These are phyloP conservation scores for Periconia digitata DNA, from an alignment of 2,329 filamentous ascomycete genomes.

Conservation along the genomic window DNA sequence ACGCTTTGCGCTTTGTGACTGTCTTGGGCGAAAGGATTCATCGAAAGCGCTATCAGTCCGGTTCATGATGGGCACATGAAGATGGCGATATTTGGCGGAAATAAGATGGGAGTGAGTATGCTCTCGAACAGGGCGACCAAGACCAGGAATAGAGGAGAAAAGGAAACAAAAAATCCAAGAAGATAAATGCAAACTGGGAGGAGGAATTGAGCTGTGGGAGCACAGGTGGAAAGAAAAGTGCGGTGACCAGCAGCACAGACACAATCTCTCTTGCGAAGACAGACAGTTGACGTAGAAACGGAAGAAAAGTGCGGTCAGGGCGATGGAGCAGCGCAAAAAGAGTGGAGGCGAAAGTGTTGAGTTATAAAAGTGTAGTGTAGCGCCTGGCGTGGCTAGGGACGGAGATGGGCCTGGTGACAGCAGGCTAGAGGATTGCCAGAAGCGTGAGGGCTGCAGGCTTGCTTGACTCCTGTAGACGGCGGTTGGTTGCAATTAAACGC, in stretches of 20 bases:
- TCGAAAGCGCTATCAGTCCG: slow-evolving; percentile 39
- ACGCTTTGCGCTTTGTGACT: slow-evolving; percentile 12
- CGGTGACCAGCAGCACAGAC: slow-evolving; percentile 12
- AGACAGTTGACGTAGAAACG: slow-evolving; percentile 6
- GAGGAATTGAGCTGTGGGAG: not conserved
- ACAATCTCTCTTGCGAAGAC: slow-evolving; percentile 1
- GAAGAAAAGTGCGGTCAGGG: slow-evolving; percentile 9
- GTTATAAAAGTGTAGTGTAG: not conserved
- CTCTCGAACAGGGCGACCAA: too few relatives aligned
- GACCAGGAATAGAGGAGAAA: too few relatives aligned
- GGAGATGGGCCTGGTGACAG: not conserved
- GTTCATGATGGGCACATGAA: slow-evolving; percentile 34
- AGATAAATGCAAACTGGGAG: not conserved
- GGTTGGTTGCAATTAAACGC: slow-evolving; percentile 17
- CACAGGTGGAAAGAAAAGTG: not conserved
- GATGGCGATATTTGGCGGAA: not conserved
- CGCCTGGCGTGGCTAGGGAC: slow-evolving; percentile 5
- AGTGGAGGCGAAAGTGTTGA: slow-evolving; percentile 5
- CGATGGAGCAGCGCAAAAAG: slow-evolving; percentile 1
- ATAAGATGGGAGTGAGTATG: not conserved
- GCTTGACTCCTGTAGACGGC: slow-evolving; percentile 5
- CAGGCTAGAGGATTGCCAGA: slow-evolving; percentile 3
- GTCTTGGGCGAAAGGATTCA: slow-evolving; percentile 22
- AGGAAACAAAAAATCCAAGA: not conserved
- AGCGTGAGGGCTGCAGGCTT: slow-evolving; percentile 11